These are phyloP conservation scores for Lycium ferocissimum DNA, from an alignment of 257 asterid genomes.

Conservation along the genomic window DNA sequence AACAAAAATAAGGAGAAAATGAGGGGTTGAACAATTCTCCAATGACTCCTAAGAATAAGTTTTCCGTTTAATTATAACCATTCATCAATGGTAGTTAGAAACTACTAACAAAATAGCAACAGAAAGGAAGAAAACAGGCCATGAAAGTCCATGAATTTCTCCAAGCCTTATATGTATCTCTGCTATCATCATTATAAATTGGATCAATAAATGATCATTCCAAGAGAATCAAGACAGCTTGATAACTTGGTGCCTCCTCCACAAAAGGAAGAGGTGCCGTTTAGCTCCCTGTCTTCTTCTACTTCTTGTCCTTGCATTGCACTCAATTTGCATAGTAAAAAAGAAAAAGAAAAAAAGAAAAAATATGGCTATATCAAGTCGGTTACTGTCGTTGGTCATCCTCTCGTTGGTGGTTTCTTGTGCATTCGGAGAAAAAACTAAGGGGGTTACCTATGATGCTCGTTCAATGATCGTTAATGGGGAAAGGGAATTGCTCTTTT, in stretches of 20 bases:
- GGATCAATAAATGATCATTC: not conserved
- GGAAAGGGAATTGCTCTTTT: conserved; percentile 58
- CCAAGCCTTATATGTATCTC: not conserved
- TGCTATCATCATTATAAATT: not conserved
- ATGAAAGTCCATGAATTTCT: not conserved
- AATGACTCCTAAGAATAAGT: not conserved
- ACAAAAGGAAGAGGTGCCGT: conserved; percentile 30
- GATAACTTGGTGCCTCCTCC: conserved; percentile 23
- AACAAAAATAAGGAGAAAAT: not conserved
- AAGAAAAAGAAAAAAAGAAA: not conserved
- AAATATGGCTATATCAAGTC: conserved; percentile 20
- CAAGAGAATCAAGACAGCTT: conserved; percentile 25
- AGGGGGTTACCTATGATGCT: conserved; percentile 54
- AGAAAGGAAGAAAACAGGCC: not conserved
- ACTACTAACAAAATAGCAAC: not conserved
- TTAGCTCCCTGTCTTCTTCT: conserved; percentile 16
- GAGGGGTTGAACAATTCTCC: not conserved
- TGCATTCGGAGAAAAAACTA: conserved; percentile 26
- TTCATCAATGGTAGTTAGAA: not conserved
- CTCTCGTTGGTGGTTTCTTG: conserved; percentile 17
- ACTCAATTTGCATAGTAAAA: not conserved
- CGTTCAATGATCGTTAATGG: conserved; percentile 73
- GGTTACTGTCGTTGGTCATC: not conserved
- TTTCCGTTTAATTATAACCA: not conserved
- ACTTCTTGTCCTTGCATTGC: not conserved